These are phyloP conservation scores for Monsonia emarginata DNA, from an alignment of 441 rosid genomes.

Conservation along the genomic window DNA sequence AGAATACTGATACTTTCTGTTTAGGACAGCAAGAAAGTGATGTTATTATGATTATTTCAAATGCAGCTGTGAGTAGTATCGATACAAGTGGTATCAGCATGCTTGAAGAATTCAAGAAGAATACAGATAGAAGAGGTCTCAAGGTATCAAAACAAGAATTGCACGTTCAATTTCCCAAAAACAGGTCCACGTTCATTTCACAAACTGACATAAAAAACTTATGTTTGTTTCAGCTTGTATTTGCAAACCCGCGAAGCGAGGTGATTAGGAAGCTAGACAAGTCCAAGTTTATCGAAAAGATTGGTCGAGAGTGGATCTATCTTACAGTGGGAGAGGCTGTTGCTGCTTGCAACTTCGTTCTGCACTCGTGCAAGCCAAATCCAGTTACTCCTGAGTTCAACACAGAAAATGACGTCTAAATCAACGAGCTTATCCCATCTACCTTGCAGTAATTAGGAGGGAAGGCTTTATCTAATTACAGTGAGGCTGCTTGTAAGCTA, in stretches of 20 bases:
- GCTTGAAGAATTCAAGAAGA: slow-evolving; percentile 44
- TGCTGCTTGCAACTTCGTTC: slow-evolving; percentile 32
- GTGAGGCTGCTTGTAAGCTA: not conserved
- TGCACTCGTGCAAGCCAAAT: slow-evolving; percentile 28
- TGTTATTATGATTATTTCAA: not conserved
- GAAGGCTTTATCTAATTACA: no score
- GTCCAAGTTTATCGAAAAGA: slow-evolving; percentile 29
- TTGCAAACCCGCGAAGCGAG: slow-evolving; percentile 38
- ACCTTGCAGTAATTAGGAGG: no score
- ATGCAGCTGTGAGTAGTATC: slow-evolving; percentile 42
- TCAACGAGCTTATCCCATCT: not conserved
- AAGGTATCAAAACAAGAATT: no score
- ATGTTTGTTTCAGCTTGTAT: slow-evolving; percentile 21
- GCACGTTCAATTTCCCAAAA: not conserved
- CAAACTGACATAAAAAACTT: slow-evolving; percentile 4
- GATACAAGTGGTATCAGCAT: slow-evolving; percentile 53
- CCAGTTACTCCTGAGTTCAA: slow-evolving; percentile 12
- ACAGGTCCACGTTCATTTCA: not conserved
- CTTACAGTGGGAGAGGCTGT: slow-evolving; percentile 39
- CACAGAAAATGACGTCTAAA: slow-evolving; percentile 32
- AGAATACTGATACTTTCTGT: not conserved
- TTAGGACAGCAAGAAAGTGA: not conserved
- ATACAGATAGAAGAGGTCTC: slow-evolving; percentile 27
- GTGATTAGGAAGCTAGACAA: slow-evolving; percentile 39
- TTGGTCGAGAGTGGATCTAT: slow-evolving; percentile 40